Evolutionary conservation across 192 early-diverging fungal genomes (phyloP), one percentile per base, ranked within the genome.

Genomic region (Rhizophagus clarus): DNA sequence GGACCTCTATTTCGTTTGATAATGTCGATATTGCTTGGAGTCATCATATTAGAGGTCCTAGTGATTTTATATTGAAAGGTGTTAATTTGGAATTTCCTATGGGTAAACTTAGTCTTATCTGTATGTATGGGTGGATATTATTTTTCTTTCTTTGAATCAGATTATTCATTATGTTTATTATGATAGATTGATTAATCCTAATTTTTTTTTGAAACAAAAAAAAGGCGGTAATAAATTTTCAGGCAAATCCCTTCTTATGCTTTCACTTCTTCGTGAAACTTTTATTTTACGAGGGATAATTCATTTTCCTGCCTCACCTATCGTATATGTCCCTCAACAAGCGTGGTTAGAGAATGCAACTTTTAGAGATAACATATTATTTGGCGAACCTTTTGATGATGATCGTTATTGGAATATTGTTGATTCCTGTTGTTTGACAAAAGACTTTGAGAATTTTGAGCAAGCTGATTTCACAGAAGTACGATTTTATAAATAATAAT

Each of bases 191-290:
- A 10, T 17, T n/a, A n/a, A n/a, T n/a, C n/a, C n/a, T n/a, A n/a
- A n/a, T n/a, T 14, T 60, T 20, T 62, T 69, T 31, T 63, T 29
- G 17, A 20, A 56, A 56, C 51, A 56, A 56, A 56, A 37, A 47
- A 15, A 66, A 86, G 85, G 85, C 34, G 97, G 97, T 22, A 76
- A 93, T 6, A 97, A 96, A 6, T 96, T 94, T 5, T 88, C 92
- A 7, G 98, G 98, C 47, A 99, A 99, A 81, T 92, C 93, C 1
- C 89, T 92, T 29, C 80, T 99, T 29, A 79, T 97, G 28, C 80
- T 94, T 56, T 94, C 95, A 12, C 87, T 98, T 2, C 83, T 98
- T 14, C 93, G 96, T 29, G 87, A 88, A 74, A 84, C 86, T 34
- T 79, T 81, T 61, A 31, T 88, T 15, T 51, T 83, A 7, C 81